Evolutionary conservation across 257 asterid species (phyloP), one percentile per base, ranked within the genome.

Genomic region (Lavandula angustifolia): DNA sequence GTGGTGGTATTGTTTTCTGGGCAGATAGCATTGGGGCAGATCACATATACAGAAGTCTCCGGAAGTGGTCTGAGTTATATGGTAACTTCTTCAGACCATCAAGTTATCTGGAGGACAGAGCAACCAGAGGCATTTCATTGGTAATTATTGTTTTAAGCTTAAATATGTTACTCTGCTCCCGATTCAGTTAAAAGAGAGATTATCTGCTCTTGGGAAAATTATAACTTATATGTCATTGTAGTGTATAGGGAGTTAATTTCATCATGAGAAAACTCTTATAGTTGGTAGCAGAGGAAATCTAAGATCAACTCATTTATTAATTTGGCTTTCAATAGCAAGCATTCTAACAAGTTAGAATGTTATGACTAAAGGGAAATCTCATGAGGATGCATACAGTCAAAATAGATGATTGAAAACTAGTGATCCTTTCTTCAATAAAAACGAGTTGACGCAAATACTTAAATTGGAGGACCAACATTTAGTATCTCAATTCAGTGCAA

Each of bases 1-100:
- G 99, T 41, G 99, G 99, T 35, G 99, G 99, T 48, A 73, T 94
- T 44, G 60, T 94, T 62, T 94, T 81, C 84, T 94, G 99, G 99
- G 99, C 95, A 6, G 99, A 94, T 82, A 75, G 82, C 32, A 73
- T 94, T 63, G 99, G 99, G 11, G 97, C 96, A 63, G 86, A 73
- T 71, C 75, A 73, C 67, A 75, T 94, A 63, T 82, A 83, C 72
- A 81, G 59, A 76, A 87, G 95, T 63, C 97, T 94, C 68, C 74
- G 60, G 73, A 86, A 81, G 73, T 91, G 97, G 98, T 76, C 81
- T 70, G 85, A 79, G 62, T 32, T 64, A 46, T 85, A 86, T 70
- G 99, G 99, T 16, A 74, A 73, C 73, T 86, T 87, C 75, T 94
- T 84, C 76, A 80, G 46, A 76, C 99, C 99, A 16, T 86, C 99